These are phyloP conservation scores for Bimuria novae-zelandiae DNA, from an alignment of 2,329 filamentous ascomycete genomes.

Conservation along the genomic window DNA sequence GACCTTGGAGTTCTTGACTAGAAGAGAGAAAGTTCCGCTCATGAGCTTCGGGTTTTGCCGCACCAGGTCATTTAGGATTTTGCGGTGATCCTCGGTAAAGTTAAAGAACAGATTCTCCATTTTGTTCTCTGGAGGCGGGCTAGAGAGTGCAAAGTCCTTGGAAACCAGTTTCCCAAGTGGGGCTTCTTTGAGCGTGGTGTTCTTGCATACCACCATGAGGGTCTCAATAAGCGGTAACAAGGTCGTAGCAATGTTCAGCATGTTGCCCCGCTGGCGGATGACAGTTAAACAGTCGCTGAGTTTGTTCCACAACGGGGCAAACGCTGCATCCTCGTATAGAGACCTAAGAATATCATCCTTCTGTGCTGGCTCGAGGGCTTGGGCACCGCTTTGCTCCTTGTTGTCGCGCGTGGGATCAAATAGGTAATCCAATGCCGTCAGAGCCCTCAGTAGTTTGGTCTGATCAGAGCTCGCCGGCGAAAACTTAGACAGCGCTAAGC, in stretches of 20 bases:
- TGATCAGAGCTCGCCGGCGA: conserved; percentile 95
- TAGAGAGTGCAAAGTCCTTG: conserved; percentile 75
- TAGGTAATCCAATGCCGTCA: conserved; percentile 93
- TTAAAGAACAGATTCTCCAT: conserved; percentile 94
- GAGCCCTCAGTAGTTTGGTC: conserved; percentile 87
- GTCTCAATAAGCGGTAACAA: conserved; percentile 92
- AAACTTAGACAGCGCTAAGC: conserved; percentile 90
- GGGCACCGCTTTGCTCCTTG: conserved; percentile 51
- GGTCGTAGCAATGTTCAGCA: conserved; percentile 97
- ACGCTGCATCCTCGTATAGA: conserved; percentile 88
- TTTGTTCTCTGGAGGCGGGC: conserved; percentile 75
- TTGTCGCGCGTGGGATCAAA: conserved; percentile 79
- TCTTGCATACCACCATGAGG: conserved; percentile 99
- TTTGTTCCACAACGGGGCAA: conserved; percentile 89
- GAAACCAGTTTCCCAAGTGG: conserved; percentile 47
- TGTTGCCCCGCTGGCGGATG: conserved; percentile 89
- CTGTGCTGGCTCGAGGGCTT: conserved; percentile 62
- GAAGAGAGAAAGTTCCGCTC: conserved; percentile 93
- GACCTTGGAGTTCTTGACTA: conserved; percentile 98
- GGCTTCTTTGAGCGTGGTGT: conserved; percentile 79
- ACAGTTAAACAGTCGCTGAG: conserved; percentile 85
- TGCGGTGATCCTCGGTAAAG: conserved; percentile 96
- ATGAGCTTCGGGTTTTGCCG: conserved; percentile 97
- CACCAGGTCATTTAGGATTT: conserved; percentile 96
- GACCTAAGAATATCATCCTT: conserved; percentile 85